Conservation (phyloP, 306 rosid species). For the Nissolia schottii region DNA sequence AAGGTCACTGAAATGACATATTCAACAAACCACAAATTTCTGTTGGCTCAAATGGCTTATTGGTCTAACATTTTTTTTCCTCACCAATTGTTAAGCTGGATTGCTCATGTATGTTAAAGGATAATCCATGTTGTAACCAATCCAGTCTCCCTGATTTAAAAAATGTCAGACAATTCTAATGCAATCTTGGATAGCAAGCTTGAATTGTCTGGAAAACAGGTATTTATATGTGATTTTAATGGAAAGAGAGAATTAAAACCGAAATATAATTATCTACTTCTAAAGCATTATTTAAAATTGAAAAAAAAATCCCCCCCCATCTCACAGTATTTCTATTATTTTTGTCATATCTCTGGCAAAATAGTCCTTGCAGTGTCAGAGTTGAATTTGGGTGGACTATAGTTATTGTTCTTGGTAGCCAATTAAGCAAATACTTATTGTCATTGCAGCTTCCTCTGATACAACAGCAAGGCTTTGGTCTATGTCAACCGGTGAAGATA, state of each 20-base stretch:
- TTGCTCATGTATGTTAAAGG: not conserved
- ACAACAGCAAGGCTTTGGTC: conserved; percentile 96
- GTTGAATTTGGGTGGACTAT: not conserved
- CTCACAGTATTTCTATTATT: not conserved
- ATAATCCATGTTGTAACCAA: not conserved
- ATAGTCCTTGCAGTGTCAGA: not conserved
- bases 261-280: not conserved
- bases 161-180: not conserved
- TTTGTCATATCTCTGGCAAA: not conserved
- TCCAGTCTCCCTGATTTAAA: not conserved
- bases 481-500: conserved; percentile 81
- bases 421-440: not conserved
- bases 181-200: not conserved
- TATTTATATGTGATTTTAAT: not conserved
- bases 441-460: conserved; percentile 85
- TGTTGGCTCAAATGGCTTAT: not conserved
- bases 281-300: not conserved
- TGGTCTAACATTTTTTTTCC: not conserved
- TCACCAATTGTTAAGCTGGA: not conserved
- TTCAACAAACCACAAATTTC: not conserved
- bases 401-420: not conserved
- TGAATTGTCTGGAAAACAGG: not conserved
- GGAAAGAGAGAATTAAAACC: not conserved
- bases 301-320: not conserved
- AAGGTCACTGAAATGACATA: not conserved